A percentile compares a stretch with the other conserved stretches of the same genome.
Evolutionary conservation across 768 basidiomycete species (phyloP).

Genomic region (Antrodiella citrinella): DNA sequence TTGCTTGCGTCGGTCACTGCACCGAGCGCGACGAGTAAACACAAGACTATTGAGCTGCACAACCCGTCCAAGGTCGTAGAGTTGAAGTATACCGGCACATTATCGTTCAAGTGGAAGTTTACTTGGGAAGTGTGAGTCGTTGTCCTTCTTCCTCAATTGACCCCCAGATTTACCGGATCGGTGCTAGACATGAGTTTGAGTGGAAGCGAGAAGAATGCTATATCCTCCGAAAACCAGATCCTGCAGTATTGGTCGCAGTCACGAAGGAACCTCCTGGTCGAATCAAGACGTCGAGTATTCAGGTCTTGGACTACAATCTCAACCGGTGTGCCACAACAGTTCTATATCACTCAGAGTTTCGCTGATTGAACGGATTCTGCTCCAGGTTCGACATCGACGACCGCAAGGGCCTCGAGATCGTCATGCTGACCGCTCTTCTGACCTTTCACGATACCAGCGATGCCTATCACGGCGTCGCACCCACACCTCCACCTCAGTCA

Average conservation of each 20-base stretch:
- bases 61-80: slow-evolving; percentile 68
- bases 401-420: slow-evolving; percentile 79
- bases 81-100: slow-evolving; percentile 63
- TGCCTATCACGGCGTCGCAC: slow-evolving; percentile 30
- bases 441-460: slow-evolving; percentile 73
- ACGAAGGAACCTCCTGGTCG: slow-evolving; percentile 69
- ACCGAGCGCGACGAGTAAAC: slow-evolving; percentile 57
- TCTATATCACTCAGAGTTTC: not conserved
- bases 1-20: slow-evolving; percentile 63
- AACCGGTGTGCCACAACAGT: slow-evolving; percentile 43
- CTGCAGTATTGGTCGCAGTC: slow-evolving; percentile 75
- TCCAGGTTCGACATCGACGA: slow-evolving; percentile 77
- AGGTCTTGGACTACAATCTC: slow-evolving; percentile 81
- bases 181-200: slow-evolving; percentile 66
- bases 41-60: slow-evolving; percentile 66
- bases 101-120: slow-evolving; percentile 73
- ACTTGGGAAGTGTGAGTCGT: slow-evolving; percentile 72
- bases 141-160: not conserved
- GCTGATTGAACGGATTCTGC: not conserved
- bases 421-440: slow-evolving; percentile 65
- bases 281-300: slow-evolving; percentile 56
- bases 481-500: not conserved
- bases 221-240: slow-evolving; percentile 79
- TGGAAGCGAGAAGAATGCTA: slow-evolving; percentile 83
- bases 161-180: too few species aligned